Conservation (phyloP, 2,329 filamentous ascomycete genomes). For the Aspergillus arachidicola region DNA sequence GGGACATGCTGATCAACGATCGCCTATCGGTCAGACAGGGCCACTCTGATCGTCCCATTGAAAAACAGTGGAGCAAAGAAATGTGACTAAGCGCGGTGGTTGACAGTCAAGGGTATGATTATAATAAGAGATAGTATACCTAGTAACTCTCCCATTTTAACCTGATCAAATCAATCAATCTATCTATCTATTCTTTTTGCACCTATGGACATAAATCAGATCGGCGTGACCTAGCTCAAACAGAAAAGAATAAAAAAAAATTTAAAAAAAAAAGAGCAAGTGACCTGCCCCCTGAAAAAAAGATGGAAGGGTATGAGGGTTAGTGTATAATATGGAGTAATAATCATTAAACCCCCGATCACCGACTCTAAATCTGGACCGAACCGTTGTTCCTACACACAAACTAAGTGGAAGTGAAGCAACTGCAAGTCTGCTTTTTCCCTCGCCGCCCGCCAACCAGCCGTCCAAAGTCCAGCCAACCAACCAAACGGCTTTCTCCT, state of each 20-base stretch:
- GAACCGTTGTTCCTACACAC: slow-evolving; percentile 8
- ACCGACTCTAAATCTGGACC: slow-evolving; percentile 8
- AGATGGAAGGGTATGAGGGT: background rate
- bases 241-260: background rate
- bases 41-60: slow-evolving; percentile 10
- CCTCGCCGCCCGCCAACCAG: slow-evolving; percentile 2
- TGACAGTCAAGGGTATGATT: slow-evolving; percentile 4
- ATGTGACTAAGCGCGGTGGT: slow-evolving; percentile 8
- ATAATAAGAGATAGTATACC: background rate
- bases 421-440: slow-evolving; percentile 5
- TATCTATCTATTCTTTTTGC: background rate
- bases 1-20: slow-evolving; percentile 13
- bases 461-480: slow-evolving; percentile 5
- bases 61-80: slow-evolving; percentile 1
- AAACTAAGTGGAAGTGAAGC: background rate
- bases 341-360: slow-evolving; percentile 1
- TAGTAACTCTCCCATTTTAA: background rate
- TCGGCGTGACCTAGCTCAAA: background rate
- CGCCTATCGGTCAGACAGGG: slow-evolving; percentile 8
- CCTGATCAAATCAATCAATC: background rate
- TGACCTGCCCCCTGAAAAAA: background rate
- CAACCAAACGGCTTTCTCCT: slow-evolving; percentile 6
- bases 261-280: slow-evolving; percentile 1
- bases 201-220: background rate
- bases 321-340: slow-evolving; percentile 5